phyloP scores from a whole-genome alignment of 1,284 basidiomycete species.

The Acaromyces ingoldii region DNA sequence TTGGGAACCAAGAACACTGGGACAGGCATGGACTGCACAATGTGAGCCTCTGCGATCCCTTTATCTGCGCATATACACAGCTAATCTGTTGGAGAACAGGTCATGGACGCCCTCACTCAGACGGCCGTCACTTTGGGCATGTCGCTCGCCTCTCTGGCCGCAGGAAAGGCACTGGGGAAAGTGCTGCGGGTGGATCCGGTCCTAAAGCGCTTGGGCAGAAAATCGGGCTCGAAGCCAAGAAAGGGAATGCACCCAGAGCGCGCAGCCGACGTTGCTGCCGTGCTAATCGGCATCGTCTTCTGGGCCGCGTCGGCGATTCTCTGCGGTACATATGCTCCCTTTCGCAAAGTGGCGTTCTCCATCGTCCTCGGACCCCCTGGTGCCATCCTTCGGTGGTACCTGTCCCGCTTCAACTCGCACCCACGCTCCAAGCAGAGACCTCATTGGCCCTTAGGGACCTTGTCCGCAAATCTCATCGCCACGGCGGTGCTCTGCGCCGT shows the following conservation, averaged over 20 bases:
- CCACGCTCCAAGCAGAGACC: constrained; percentile 69
- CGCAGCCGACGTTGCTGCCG: neutral
- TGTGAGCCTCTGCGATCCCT: constrained; percentile 57
- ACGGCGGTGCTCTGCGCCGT: constrained; percentile 23
- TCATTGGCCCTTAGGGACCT: constrained; percentile 76
- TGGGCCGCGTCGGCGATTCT: constrained; percentile 62
- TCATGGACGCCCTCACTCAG: constrained; percentile 47
- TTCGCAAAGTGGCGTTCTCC: constrained; percentile 77
- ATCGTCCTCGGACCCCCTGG: constrained; percentile 86
- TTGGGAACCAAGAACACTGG: constrained; percentile 65
- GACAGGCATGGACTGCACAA: constrained; percentile 68
- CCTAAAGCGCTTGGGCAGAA: neutral
- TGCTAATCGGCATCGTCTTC: constrained; percentile 27
- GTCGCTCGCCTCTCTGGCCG: constrained; percentile 25
- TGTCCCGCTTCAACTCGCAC: constrained; percentile 65
- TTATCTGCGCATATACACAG: too few relatives aligned
- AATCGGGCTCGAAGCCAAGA: neutral
- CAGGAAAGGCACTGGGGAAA: constrained; percentile 22
- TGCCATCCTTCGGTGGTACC: constrained; percentile 73
- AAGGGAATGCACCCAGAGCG: too few relatives aligned
- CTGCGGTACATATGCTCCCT: constrained; percentile 70
- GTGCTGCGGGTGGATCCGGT: constrained; percentile 1
- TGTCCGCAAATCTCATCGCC: constrained; percentile 75
- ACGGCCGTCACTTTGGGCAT: constrained; percentile 38
- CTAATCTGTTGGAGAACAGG: constrained; percentile 11